These are phyloP conservation scores for Lichtheimia corymbifera DNA, from an alignment of 371 early-diverging fungal genomes.

Conservation along the genomic window DNA sequence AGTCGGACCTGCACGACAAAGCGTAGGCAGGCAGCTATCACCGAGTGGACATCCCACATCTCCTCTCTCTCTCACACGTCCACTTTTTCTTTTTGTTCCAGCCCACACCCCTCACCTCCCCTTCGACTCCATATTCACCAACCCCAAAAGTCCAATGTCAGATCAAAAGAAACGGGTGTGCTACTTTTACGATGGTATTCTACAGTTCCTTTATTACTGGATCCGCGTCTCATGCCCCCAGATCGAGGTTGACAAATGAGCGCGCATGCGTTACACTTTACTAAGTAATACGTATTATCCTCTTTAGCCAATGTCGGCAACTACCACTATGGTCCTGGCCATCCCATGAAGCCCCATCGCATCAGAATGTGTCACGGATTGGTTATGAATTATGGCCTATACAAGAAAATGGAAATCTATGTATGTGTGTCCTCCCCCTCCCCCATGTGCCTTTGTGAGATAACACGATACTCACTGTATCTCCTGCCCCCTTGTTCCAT, in stretches of 20 bases:
- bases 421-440: constrained; percentile 18
- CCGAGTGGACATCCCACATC: too few species aligned
- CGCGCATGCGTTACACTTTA: neutral
- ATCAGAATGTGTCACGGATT: constrained; percentile 93
- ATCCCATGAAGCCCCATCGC: constrained; percentile 98
- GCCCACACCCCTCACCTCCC: too few species aligned
- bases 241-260: too few species aligned
- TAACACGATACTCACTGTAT: neutral
- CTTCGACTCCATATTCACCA: too few species aligned
- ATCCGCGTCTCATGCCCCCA: too few species aligned
- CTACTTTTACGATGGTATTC: constrained; percentile 58
- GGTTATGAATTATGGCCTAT: constrained; percentile 86
- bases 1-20: too few species aligned
- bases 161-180: constrained; percentile 54
- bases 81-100: too few species aligned
- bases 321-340: constrained; percentile 74
- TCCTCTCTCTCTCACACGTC: too few species aligned
- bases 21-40: too few species aligned
- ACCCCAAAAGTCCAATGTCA: constrained; percentile 21
- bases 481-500: neutral
- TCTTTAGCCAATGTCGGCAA: constrained; percentile 60
- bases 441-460: neutral
- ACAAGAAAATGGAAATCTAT: constrained; percentile 79
- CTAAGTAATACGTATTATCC: neutral
- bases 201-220: neutral